Base-by-base conservation (phyloP, 2,329 filamentous ascomycete genomes). In the Exserohilum turcica region DNA sequence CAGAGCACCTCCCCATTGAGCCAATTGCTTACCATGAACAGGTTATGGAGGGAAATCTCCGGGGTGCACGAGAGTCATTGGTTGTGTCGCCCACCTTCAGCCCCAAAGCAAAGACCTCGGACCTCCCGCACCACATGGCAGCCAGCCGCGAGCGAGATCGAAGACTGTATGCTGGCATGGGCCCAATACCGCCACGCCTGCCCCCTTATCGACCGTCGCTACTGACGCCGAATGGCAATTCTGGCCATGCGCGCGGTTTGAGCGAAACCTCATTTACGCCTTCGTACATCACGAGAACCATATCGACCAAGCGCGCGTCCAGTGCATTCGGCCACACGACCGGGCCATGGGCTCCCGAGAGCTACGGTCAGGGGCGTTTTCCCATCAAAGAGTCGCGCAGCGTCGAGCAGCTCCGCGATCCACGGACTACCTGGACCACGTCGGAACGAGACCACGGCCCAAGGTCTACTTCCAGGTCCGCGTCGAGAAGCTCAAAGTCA, bases 11-110 rank as follows among this genome's bases (percentile, higher is more conserved):
- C n/a, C 15, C 32, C 15, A 45, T 51, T 39, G 43, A 33, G 54
- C 48, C 31, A 44, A 24, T 51, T 21, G 52, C 71, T 74, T 57
- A 74, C 64, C 27, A 43, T 53, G 39, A 48, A 48, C 72, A 95
- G 91, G 89, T 90, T 28, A 96, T 97, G 92, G 93, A 97, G 76
- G 91, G 89, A 32, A 97, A 97, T 64, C 80, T 97, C 16, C 87
- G 83, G 52, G 87, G 91, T 56, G 92, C 91, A 27, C 85, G 91
- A 64, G 86, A 84, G 59, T 87, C 88, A 8, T 79, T 91, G 19
- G 80, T 84, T 39, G 76, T 79, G 29, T 78, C 78, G 6, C 79
- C 82, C 7, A 79, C 79, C 10, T 80, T 82, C 19, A 77, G 79
- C 47, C 76, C 79, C 6, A 52, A 56, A 31, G 68, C 65, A 54